Percentiles rank a stretch among this genome's conserved stretches.
Evolutionary conservation across 2,329 filamentous ascomycete species (phyloP).

Genomic region (Rutstroemia sp.): DNA sequence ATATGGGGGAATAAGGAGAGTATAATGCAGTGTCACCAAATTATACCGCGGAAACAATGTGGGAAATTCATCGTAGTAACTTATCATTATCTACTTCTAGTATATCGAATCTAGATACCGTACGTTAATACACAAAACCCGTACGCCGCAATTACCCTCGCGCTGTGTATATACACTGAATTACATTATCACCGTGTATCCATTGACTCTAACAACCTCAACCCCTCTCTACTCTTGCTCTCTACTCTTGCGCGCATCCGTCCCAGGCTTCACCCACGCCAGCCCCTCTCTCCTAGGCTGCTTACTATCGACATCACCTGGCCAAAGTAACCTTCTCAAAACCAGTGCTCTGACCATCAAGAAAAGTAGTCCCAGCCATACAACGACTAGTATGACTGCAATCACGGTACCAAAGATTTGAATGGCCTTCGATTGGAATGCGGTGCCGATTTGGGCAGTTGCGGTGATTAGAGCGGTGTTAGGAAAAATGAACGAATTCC

Average conservation of each 20-base stretch:
- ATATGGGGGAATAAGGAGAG: too few relatives aligned
- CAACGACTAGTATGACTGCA: constrained; percentile 55
- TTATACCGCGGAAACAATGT: too few relatives aligned
- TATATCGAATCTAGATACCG: too few relatives aligned
- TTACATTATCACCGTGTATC: not conserved
- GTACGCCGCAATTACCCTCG: too few relatives aligned
- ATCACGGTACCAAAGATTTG: constrained; percentile 61
- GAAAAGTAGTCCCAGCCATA: constrained; percentile 61
- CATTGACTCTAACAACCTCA: too few relatives aligned
- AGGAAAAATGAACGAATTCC: constrained; percentile 54
- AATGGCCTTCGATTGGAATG: constrained; percentile 52
- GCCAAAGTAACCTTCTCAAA: constrained; percentile 66
- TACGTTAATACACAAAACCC: too few relatives aligned
- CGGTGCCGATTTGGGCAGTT: constrained; percentile 62
- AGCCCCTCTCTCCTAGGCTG: too few relatives aligned
- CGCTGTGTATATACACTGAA: too few relatives aligned
- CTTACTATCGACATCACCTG: constrained; percentile 34
- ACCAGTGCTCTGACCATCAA: constrained; percentile 66
- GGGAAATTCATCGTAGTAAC: too few relatives aligned
- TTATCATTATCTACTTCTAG: too few relatives aligned
- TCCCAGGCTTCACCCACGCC: not conserved
- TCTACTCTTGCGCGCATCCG: constrained; percentile 8
- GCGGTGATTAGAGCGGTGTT: constrained; percentile 47
- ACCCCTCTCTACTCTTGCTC: constrained; percentile 8
- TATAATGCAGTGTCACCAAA: too few relatives aligned